Evolutionary conservation across 2,329 filamentous ascomycete species (phyloP).

Genomic region (Chrysoporthe deuterocubensis): DNA sequence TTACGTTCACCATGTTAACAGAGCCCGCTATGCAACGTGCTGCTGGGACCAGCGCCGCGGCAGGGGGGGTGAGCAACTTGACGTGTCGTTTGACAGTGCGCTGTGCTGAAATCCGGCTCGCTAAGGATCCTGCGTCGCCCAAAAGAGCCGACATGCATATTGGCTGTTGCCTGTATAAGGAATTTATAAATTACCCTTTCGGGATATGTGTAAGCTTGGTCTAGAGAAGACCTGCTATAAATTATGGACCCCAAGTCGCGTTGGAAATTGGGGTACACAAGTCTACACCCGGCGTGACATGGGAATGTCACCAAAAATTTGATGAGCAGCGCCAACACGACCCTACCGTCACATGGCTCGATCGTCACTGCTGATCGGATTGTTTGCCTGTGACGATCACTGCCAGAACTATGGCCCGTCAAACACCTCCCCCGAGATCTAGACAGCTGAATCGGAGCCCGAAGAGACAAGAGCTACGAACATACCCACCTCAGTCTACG

Average conservation of each 20-base stretch:
- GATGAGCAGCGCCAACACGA: background rate
- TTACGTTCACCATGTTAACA: background rate
- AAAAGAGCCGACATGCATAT: background rate
- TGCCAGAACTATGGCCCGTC: background rate
- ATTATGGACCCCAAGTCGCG: background rate
- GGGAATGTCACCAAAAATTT: background rate
- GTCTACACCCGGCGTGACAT: background rate
- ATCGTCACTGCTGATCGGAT: background rate
- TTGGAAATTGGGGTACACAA: background rate
- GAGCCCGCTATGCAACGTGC: background rate
- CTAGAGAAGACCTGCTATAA: background rate
- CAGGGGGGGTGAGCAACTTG: background rate
- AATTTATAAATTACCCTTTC: background rate
- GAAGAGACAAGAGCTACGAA: background rate
- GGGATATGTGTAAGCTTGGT: background rate
- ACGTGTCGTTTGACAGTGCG: constrained; percentile 2
- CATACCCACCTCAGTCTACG: background rate
- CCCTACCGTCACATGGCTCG: background rate
- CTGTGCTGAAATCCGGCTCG: background rate
- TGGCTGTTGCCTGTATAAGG: background rate
- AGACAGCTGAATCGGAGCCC: background rate
- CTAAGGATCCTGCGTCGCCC: background rate
- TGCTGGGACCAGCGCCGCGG: background rate
- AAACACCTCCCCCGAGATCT: background rate
- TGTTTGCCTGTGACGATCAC: background rate